Conservation (phyloP, 1,139 yeast genomes). For the Wickerhamomyces sp. region DNA sequence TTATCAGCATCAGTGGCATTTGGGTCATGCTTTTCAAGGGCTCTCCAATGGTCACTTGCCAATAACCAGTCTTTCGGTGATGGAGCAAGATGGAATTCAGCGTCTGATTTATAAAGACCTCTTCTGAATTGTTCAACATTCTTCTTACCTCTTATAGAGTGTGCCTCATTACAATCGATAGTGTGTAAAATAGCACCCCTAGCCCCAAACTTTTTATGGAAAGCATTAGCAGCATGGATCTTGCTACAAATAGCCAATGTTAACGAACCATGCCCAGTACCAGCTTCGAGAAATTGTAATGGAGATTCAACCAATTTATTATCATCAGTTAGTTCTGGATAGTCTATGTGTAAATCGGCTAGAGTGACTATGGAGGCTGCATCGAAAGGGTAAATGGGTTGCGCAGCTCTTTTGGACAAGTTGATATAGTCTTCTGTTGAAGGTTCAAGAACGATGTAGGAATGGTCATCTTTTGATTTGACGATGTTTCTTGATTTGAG, state of each 20-base stretch:
- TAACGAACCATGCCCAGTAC: slow-evolving; percentile 48
- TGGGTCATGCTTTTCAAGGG: slow-evolving; percentile 10
- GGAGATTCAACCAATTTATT: slow-evolving; percentile 22
- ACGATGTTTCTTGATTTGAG: slow-evolving; percentile 17
- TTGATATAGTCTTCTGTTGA: slow-evolving; percentile 40
- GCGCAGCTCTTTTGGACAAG: slow-evolving; percentile 36
- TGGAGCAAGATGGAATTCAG: slow-evolving; percentile 35
- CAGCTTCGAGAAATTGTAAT: slow-evolving; percentile 41
- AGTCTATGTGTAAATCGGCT: slow-evolving; percentile 40
- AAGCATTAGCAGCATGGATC: slow-evolving; percentile 38
- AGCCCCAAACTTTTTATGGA: slow-evolving; percentile 22
- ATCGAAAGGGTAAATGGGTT: slow-evolving; percentile 44
- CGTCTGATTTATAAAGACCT: slow-evolving; percentile 37
- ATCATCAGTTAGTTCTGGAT: slow-evolving; percentile 27
- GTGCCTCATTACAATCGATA: slow-evolving; percentile 34
- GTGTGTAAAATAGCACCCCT: slow-evolving; percentile 41
- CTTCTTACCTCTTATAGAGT: slow-evolving; percentile 33
- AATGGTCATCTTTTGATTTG: slow-evolving; percentile 19
- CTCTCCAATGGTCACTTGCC: slow-evolving; percentile 17
- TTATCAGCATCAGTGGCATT: slow-evolving; percentile 12
- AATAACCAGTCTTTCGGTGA: slow-evolving; percentile 38
- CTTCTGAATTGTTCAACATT: slow-evolving; percentile 32
- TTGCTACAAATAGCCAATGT: slow-evolving; percentile 37
- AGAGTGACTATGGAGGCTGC: slow-evolving; percentile 39
- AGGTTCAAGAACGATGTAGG: slow-evolving; percentile 32